Base-by-base conservation (phyloP, 83 land plant genomes). In the Thuja plicata region DNA sequence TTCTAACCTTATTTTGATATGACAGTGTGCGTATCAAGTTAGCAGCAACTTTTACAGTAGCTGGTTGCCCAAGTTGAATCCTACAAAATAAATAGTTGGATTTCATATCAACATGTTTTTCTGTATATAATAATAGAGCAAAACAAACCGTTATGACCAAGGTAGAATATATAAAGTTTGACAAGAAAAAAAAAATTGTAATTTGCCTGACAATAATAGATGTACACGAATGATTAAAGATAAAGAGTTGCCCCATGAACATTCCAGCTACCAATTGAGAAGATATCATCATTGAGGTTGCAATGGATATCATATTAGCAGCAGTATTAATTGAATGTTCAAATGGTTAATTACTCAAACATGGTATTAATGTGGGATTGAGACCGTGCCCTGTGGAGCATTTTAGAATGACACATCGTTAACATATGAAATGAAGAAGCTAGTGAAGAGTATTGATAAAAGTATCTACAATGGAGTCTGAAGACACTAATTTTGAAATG, bases 31-130 rank as follows among this genome's bases (percentile, higher is more conserved):
- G 88, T 52, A 94, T 88, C 66, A 96, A 93, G 81, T 92, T 97
- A 87, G 97, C 96, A 85, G 98, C 96, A 78, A 94, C 98, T 87
- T 98, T 98, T 37, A 96, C 99, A 83, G 98, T 97, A 34, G 99
- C 94, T 90, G 96, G 98, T 90, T 94, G 95, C 50, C 98, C 99
- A 55, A 95, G 94, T 88, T 98, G 98, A 77, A 97, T 97, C 91
- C 99, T 97, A 92, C 85, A 89, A 55, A 52, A 54, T 5, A 30
- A 54, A 52, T 21, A 46, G 0, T 83, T 30, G 30, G 43, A 46
- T 21, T 83, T 46, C 15, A n/a, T 46, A 83, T 83, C 85, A 45
- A 83, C 85, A 83, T 83, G 85, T 27, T 45, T 46, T 48, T 13
- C 32, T n/a, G 24, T 83, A 82, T 76, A 43, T n/a, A 40, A 81